phyloP scores from a whole-genome alignment of 768 basidiomycete genomes.

The Macrolepiota albuminosa region DNA sequence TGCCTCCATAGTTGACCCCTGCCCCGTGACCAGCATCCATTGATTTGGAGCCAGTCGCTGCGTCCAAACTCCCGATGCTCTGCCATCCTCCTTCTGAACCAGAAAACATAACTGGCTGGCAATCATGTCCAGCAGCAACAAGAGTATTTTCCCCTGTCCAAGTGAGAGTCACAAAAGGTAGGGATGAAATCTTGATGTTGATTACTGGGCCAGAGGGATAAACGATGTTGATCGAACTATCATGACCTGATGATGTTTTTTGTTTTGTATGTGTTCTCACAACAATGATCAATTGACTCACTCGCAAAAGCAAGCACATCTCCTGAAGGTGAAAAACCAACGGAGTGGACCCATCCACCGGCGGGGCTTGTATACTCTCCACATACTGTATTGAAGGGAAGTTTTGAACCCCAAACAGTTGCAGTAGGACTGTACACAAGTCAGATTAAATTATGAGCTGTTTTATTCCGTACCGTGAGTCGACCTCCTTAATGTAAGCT shows the following conservation, averaged over 20 bases:
- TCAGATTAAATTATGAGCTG: constrained; percentile 1
- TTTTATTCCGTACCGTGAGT: constrained; percentile 58
- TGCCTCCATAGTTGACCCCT: constrained; percentile 38
- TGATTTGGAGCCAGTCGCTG: constrained; percentile 51
- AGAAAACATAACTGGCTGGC: constrained; percentile 86
- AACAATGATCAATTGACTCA: constrained; percentile 36
- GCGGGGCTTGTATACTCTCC: constrained; percentile 87
- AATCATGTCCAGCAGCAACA: constrained; percentile 95
- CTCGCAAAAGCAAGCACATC: constrained; percentile 90
- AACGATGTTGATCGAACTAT: constrained; percentile 89
- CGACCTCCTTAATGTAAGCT: constrained; percentile 97
- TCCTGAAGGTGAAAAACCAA: constrained; percentile 96
- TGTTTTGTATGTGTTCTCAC: background rate
- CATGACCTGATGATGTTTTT: constrained; percentile 61
- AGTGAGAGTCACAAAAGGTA: constrained; percentile 81
- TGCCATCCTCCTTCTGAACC: constrained; percentile 79
- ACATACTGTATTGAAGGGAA: constrained; percentile 97
- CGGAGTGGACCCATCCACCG: constrained; percentile 96
- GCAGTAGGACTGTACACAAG: constrained; percentile 62
- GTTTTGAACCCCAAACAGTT: constrained; percentile 94
- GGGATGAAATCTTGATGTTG: constrained; percentile 67
- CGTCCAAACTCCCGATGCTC: constrained; percentile 77
- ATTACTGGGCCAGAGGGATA: constrained; percentile 82
- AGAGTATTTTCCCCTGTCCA: constrained; percentile 83
- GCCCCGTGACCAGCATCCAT: constrained; percentile 33